Conservation (phyloP, 805 yeast genomes). For the Candida silvicultrix region DNA sequence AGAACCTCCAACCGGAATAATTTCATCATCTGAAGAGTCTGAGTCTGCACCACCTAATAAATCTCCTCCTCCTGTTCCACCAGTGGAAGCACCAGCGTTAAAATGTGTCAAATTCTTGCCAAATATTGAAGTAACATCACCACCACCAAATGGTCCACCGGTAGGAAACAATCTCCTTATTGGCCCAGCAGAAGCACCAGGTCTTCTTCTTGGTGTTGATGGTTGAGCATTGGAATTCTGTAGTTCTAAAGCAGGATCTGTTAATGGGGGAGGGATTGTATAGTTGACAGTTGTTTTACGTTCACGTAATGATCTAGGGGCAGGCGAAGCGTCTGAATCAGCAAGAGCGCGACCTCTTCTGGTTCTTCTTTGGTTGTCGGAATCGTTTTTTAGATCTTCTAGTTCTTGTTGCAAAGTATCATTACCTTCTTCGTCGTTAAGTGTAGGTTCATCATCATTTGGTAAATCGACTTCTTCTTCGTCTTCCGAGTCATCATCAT, state of each 20-base stretch:
- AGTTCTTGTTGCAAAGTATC: conserved; percentile 54
- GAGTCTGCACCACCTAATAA: conserved; percentile 36
- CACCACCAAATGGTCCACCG: conserved; percentile 97
- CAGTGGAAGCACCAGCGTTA: neutral
- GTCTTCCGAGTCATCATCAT: conserved; percentile 15
- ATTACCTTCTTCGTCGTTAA: conserved; percentile 14
- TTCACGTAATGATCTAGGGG: conserved; percentile 49
- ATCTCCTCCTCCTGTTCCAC: conserved; percentile 6
- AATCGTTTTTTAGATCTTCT: conserved; percentile 49
- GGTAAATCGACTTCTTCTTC: conserved; percentile 17
- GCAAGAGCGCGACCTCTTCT: conserved; percentile 8
- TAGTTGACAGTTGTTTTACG: conserved; percentile 74
- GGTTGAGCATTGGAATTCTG: conserved; percentile 18
- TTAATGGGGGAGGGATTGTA: conserved; percentile 76
- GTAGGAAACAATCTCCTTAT: conserved; percentile 81
- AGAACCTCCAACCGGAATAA: conserved; percentile 38
- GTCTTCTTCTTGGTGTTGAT: conserved; percentile 29
- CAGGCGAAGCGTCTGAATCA: conserved; percentile 25
- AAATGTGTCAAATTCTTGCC: conserved; percentile 52
- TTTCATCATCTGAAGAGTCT: conserved; percentile 61
- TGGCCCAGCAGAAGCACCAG: conserved; percentile 34
- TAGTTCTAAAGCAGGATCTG: conserved; percentile 18
- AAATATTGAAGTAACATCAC: conserved; percentile 81
- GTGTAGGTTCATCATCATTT: conserved; percentile 14
- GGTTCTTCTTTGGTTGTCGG: conserved; percentile 30